phyloP scores from a whole-genome alignment of 345 rosid genomes.

The Salix exigua region DNA sequence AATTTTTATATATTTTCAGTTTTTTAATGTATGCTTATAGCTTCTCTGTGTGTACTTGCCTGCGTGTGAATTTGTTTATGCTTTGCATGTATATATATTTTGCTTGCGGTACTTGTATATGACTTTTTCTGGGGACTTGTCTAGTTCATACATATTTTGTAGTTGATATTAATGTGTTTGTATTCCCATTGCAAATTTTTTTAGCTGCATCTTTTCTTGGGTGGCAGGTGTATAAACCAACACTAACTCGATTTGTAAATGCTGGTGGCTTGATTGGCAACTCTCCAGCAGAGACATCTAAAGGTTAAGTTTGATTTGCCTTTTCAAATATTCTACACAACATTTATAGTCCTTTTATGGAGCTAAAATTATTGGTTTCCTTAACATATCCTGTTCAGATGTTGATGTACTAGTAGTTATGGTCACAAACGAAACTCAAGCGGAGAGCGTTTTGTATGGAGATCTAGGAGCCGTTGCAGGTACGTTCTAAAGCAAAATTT shows the following conservation, averaged over 20 bases:
- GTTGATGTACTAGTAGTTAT: slow-evolving; percentile 80
- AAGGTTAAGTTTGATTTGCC: slow-evolving; percentile 40
- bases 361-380: slow-evolving; percentile 7
- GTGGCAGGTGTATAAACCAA: slow-evolving; percentile 79
- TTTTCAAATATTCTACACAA: slow-evolving; percentile 1
- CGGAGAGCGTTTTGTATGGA: slow-evolving; percentile 72
- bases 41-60: too few relatives aligned
- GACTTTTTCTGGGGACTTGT: background rate
- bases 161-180: background rate
- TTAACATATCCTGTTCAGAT: slow-evolving; percentile 39
- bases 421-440: slow-evolving; percentile 95
- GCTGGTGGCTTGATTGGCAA: slow-evolving; percentile 69
- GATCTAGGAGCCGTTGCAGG: slow-evolving; percentile 83
- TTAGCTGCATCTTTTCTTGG: slow-evolving; percentile 14
- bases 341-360: background rate
- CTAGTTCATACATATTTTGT: background rate
- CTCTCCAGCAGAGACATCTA: slow-evolving; percentile 72
- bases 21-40: background rate
- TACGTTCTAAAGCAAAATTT: slow-evolving; percentile 20
- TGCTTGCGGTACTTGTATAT: too few relatives aligned
- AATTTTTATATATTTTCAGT: background rate
- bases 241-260: slow-evolving; percentile 57
- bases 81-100: too few relatives aligned
- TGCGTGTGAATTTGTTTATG: too few relatives aligned
- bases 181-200: background rate